Percentiles rank a stretch among this genome's conserved stretches.
Conservation (phyloP, 352 stramenopile species). For the Globisporangium spiculum region DNA sequence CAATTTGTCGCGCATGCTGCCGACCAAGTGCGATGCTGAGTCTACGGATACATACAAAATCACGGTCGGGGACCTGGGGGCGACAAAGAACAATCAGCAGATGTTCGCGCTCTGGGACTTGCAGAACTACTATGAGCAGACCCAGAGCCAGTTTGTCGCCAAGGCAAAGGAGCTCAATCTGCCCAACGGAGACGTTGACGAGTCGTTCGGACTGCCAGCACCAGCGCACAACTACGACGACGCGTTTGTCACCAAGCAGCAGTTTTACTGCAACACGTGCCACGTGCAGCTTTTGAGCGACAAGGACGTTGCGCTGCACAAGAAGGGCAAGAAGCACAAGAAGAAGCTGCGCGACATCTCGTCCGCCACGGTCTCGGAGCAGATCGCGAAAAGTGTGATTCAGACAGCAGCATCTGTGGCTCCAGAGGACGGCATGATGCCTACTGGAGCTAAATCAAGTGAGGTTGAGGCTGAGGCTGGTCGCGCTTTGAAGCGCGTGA, state of each 20-base stretch:
- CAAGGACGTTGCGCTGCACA: constrained; percentile 69
- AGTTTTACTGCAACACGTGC: constrained; percentile 71
- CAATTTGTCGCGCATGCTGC: constrained; percentile 81
- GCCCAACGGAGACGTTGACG: constrained; percentile 29
- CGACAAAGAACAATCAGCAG: constrained; percentile 58
- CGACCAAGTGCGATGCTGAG: constrained; percentile 44
- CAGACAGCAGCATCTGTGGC: constrained; percentile 1
- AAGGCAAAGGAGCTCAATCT: constrained; percentile 37
- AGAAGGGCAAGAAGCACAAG: constrained; percentile 84
- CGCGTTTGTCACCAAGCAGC: constrained; percentile 35
- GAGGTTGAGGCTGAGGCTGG: constrained; percentile 1
- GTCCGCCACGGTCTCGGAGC: constrained; percentile 51
- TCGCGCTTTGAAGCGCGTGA: constrained; percentile 26
- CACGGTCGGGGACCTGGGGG: constrained; percentile 55
- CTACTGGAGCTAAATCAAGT: background rate
- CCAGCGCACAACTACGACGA: constrained; percentile 39
- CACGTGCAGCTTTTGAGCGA: constrained; percentile 71
- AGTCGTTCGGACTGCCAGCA: constrained; percentile 19
- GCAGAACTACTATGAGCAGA: constrained; percentile 51
- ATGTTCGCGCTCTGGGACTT: constrained; percentile 78
- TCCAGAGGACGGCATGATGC: background rate
- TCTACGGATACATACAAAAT: constrained; percentile 26
- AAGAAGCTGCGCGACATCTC: constrained; percentile 56
- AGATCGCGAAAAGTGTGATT: constrained; percentile 28
- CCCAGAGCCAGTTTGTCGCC: constrained; percentile 46